Evolutionary conservation across 495 filamentous ascomycete species (phyloP), one percentile per base, ranked within the genome.

Genomic region (Apodospora peruviana): DNA sequence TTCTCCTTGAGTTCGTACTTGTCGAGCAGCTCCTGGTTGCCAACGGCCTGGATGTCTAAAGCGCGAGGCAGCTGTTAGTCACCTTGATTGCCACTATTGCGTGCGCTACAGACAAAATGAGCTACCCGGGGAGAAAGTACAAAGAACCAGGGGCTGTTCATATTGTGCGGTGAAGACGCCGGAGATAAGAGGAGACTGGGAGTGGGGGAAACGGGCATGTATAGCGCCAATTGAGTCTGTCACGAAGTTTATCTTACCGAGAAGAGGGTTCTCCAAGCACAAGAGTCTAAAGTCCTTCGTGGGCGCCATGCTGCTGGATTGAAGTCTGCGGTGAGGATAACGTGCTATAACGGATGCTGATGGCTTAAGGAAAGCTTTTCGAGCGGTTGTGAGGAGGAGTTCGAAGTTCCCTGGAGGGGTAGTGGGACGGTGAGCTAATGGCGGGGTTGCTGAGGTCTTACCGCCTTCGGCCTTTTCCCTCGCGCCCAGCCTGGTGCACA

Each of bases 1-100:
- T 99, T 95, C 65, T 82, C 73, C 74, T 97, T 96, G 55, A 99
- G 78, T 34, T 77, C 81, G 66, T 99, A 99, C 75, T 95, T 93
- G 48, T 90, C 73, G 40, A 97, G 84, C 21, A 99, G 79, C 16
- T 81, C 80, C 57, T 84, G 78, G 66, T 89, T 81, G 53, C 86
- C 90, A 58, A 83, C 75, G 56, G 83, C 91, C 75, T 96, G 91
- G 68, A 98, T 96, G 68, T 98, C 91, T 93, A 61, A 37, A 37
- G 16, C 5, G 20, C 9, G 14, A 19, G 49, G 21, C 29, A 37
- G 32, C 37, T 21, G 43, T 25, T 17, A 38, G 25, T 10, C 17
- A 16, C 5, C 34, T 18, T 47, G 17, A 11, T 21, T 48, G 17
- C 2, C 20, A n/a, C 12, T 27, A 2, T 27, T 44, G 10, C 1